Conservation (phyloP, 139 green algal species). For the Tetradesmus lagerheimii region DNA sequence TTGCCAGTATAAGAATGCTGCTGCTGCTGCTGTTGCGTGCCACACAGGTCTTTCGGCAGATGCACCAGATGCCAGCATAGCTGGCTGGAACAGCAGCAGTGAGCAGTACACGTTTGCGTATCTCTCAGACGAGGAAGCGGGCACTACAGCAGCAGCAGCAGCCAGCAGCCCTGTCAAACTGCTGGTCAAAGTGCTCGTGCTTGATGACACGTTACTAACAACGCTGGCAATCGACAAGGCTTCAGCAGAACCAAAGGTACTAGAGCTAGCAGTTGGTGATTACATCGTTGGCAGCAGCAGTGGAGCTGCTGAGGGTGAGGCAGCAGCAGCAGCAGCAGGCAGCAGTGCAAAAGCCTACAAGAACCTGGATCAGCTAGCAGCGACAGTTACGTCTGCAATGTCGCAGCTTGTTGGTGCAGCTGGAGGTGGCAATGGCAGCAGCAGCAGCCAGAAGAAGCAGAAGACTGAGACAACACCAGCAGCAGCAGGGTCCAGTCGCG, state of each 20-base stretch:
- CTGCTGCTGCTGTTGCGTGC: not conserved
- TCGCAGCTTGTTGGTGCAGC: not conserved
- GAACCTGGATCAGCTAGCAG: slow-evolving; percentile 33
- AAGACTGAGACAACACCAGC: slow-evolving; percentile 11
- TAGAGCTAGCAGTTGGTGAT: slow-evolving; percentile 30
- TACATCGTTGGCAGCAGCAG: slow-evolving; percentile 5
- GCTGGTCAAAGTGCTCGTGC: slow-evolving; percentile 34
- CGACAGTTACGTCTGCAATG: not conserved
- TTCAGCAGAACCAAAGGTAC: not conserved
- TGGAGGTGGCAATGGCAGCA: not conserved
- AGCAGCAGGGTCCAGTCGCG: slow-evolving; percentile 1
- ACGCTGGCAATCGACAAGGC: slow-evolving; percentile 9
- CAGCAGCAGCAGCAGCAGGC: slow-evolving; percentile 20
- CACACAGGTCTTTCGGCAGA: not conserved
- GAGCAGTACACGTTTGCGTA: slow-evolving; percentile 46
- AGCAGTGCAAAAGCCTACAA: slow-evolving; percentile 21
- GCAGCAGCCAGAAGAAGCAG: slow-evolving; percentile 34
- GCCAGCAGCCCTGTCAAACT: slow-evolving; percentile 2
- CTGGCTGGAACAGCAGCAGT: slow-evolving; percentile 38
- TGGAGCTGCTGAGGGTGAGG: not conserved
- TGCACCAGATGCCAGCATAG: not conserved
- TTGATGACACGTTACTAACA: slow-evolving; percentile 25
- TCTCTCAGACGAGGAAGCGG: slow-evolving; percentile 4
- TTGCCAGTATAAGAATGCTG: not conserved
- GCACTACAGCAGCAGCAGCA: slow-evolving; percentile 3